A percentile compares a stretch with the other conserved stretches of the same genome.
Conservation (phyloP, 2,329 filamentous ascomycete species). For the Hymenoscyphus fructigenus region DNA sequence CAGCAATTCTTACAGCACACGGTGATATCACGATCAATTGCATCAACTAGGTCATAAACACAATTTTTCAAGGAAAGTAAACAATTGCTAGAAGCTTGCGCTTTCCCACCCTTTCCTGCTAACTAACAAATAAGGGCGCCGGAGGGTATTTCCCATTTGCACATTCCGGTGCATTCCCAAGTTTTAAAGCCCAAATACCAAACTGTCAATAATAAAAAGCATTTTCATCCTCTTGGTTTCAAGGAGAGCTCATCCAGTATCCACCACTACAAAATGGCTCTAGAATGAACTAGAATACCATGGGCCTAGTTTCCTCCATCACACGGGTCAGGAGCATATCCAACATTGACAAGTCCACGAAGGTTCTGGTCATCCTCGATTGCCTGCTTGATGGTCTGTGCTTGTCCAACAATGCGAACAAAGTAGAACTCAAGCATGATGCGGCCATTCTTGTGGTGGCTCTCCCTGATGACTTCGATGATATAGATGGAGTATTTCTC, state of each 20-base stretch:
- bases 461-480: conserved; percentile 6
- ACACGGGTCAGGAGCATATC: conserved; percentile 7
- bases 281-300: no score
- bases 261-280: no score
- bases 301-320: not conserved
- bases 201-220: not conserved
- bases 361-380: conserved; percentile 1
- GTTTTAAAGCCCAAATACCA: not conserved
- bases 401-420: conserved; percentile 24
- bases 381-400: conserved; percentile 15
- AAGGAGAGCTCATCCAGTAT: not conserved
- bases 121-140: not conserved
- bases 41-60: no score
- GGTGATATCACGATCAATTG: no score
- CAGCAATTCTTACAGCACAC: no score
- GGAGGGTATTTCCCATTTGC: not conserved
- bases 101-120: not conserved
- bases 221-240: not conserved
- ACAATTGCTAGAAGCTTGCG: not conserved
- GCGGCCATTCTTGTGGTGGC: conserved; percentile 1
- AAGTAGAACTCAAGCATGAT: conserved; percentile 21
- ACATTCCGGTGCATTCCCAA: not conserved
- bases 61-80: no score
- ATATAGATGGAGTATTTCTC: conserved; percentile 11
- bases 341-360: not conserved